Evolutionary conservation across 352 stramenopile species (phyloP), one percentile per base, ranked within the genome.

Genomic region (Globisporangium camurandrum): DNA sequence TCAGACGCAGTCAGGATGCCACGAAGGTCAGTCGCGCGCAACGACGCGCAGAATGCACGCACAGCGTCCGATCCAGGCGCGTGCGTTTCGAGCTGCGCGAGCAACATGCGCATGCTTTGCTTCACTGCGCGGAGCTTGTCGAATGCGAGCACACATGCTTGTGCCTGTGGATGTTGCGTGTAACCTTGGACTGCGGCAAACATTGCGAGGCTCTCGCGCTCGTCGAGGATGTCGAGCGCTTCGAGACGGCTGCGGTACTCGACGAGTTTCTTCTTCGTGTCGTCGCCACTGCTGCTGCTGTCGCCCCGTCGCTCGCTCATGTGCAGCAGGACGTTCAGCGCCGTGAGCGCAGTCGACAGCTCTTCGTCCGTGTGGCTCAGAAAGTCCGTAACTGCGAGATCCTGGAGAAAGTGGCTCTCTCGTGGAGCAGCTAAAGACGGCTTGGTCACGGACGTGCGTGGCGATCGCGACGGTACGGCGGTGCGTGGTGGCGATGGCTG

Each of bases 311-410:
- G 80, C 27, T 91, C 79, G 19, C 79, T 79, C 65, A 93, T 88
- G 4, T 64, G 67, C 5, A 90, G 46, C 24, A 93, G 42, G 8
- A 93, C 75, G 28, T 81, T 88, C 4, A 93, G 52, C 17, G 79
- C 82, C n/a, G 82, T 90, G 24, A 80, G 22, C 0, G 79, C 73
- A 8, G 82, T 93, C 24, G 76, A 87, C 27, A 87, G 71, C 46
- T 89, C 78, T 47, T 93, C 82, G 41, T 85, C 63, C 8, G 79
- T 73, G 42, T 90, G 75, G 19, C 53, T 85, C 7, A 88, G 44
- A 36, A 93, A 93, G 28, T 93, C 69, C 0, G 59, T 65, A 16
- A 91, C 72, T 0, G 75, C 76, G 10, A 93, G 51, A 2, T 74
- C 64, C 20, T 82, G 71, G 23, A 93, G 57, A 23, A 93, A 93